A percentile compares a stretch with the other conserved stretches of the same genome.
These are phyloP conservation scores for Psilocybe sp. DNA, from an alignment of 768 basidiomycete species.

Conservation along the genomic window DNA sequence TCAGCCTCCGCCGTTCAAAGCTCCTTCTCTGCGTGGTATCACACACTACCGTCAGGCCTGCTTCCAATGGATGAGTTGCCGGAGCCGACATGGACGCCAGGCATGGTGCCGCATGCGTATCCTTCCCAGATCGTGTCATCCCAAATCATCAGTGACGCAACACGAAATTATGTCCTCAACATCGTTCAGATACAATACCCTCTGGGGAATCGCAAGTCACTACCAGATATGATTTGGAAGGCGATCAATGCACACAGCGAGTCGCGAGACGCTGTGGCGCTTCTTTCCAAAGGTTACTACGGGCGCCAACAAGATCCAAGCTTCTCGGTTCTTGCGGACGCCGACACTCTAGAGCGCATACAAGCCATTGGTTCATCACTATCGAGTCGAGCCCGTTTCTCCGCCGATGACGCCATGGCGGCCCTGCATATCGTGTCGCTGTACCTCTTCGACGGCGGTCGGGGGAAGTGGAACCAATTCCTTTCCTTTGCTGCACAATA, in stretches of 20 bases:
- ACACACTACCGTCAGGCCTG: constrained; percentile 2
- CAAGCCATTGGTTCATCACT: constrained; percentile 20
- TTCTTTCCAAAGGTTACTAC: constrained; percentile 59
- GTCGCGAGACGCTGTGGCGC: constrained; percentile 56
- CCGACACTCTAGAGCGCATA: constrained; percentile 21
- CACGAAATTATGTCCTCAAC: constrained; percentile 52
- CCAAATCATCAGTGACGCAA: constrained; percentile 23
- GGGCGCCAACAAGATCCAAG: constrained; percentile 20
- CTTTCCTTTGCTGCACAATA: constrained; percentile 59
- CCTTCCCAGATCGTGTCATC: constrained; percentile 15
- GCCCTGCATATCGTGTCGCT: constrained; percentile 74
- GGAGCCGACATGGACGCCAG: constrained; percentile 6
- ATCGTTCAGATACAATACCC: constrained; percentile 71
- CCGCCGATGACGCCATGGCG: constrained; percentile 74
- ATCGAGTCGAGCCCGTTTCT: constrained; percentile 16
- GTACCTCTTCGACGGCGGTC: constrained; percentile 75
- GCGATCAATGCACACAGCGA: constrained; percentile 44
- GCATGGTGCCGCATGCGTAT: constrained; percentile 4
- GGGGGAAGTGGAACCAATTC: constrained; percentile 67
- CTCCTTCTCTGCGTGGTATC: constrained; percentile 26
- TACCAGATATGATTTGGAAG: constrained; percentile 45
- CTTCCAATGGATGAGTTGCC: constrained; percentile 9
- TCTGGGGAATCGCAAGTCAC: constrained; percentile 50
- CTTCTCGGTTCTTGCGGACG: constrained; percentile 21
- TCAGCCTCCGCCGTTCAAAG: constrained; percentile 23